phyloP scores from a whole-genome alignment of 495 filamentous ascomycete genomes.

The Penicillium pancosmium region DNA sequence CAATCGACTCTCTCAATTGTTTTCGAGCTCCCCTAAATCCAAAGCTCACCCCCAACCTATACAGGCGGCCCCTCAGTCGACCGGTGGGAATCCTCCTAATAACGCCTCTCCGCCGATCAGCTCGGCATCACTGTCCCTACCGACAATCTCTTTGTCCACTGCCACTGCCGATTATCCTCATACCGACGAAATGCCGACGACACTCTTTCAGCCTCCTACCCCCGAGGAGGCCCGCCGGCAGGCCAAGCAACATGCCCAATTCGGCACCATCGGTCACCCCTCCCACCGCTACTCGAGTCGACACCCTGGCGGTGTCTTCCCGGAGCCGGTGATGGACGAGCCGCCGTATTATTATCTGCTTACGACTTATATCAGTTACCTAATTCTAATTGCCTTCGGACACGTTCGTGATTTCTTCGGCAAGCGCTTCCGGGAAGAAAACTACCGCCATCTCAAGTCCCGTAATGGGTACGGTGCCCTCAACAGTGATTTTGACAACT shows the following conservation, averaged over 20 bases:
- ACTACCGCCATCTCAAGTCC: constrained; percentile 81
- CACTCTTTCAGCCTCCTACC: constrained; percentile 89
- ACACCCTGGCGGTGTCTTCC: constrained; percentile 75
- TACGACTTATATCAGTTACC: constrained; percentile 95
- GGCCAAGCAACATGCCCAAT: constrained; percentile 84
- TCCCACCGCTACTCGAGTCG: constrained; percentile 85
- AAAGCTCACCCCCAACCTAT: constrained; percentile 51
- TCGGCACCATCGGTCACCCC: constrained; percentile 79
- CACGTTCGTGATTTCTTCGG: constrained; percentile 98
- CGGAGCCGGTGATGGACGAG: constrained; percentile 87
- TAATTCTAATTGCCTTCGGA: constrained; percentile 93
- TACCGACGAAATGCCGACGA: constrained; percentile 73
- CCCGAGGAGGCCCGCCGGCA: constrained; percentile 76
- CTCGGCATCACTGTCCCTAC: constrained; percentile 75
- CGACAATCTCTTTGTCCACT: constrained; percentile 90
- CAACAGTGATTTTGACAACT: constrained; percentile 98
- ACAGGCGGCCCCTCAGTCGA: constrained; percentile 61
- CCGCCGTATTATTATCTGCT: constrained; percentile 95
- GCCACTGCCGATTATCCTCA: constrained; percentile 78
- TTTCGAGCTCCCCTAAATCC: constrained; percentile 60
- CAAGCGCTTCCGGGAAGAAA: constrained; percentile 83
- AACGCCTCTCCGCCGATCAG: constrained; percentile 64
- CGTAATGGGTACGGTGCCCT: constrained; percentile 92
- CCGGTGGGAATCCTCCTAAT: constrained; percentile 52
- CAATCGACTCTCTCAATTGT: constrained; percentile 62